These are phyloP conservation scores for Moesziomyces antarcticus DNA, from an alignment of 1,284 basidiomycete species.

Conservation along the genomic window DNA sequence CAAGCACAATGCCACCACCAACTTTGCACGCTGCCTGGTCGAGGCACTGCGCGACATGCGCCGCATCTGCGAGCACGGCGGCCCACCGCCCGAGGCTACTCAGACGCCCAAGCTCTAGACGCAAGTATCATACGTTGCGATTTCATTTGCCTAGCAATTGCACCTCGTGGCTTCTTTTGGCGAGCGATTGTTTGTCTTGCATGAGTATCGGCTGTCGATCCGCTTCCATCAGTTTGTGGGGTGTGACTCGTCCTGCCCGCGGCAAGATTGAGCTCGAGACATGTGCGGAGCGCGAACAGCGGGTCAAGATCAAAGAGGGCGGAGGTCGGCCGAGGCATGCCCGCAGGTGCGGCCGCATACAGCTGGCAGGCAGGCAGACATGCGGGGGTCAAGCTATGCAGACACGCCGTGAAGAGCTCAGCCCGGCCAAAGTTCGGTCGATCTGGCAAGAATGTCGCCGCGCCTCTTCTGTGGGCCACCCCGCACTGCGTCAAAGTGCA, in stretches of 20 bases:
- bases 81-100: constrained; percentile 38
- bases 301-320: too few species aligned
- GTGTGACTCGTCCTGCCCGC: too few species aligned
- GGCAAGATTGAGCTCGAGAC: too few species aligned
- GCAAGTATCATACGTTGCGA: too few species aligned
- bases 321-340: too few species aligned
- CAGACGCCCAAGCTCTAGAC: constrained; percentile 48
- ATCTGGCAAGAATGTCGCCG: constrained; percentile 2
- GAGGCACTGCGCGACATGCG: constrained; percentile 81
- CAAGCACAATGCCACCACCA: constrained; percentile 81
- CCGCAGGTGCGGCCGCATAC: too few species aligned
- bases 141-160: background rate
- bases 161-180: too few species aligned
- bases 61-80: constrained; percentile 71
- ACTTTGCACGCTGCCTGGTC: constrained; percentile 77
- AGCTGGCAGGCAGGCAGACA: background rate
- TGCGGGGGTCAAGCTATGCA: constrained; percentile 12
- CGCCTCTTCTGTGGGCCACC: background rate
- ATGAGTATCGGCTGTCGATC: too few species aligned
- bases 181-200: too few species aligned
- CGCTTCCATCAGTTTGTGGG: too few species aligned
- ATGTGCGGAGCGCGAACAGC: too few species aligned
- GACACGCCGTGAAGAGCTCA: constrained; percentile 5
- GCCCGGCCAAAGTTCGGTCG: constrained; percentile 27
- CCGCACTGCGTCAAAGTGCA: background rate